Evolutionary conservation across 352 stramenopile genomes (phyloP), one percentile per base, ranked within the genome.

Genomic region (Thalassiosira livingstoniorum): DNA sequence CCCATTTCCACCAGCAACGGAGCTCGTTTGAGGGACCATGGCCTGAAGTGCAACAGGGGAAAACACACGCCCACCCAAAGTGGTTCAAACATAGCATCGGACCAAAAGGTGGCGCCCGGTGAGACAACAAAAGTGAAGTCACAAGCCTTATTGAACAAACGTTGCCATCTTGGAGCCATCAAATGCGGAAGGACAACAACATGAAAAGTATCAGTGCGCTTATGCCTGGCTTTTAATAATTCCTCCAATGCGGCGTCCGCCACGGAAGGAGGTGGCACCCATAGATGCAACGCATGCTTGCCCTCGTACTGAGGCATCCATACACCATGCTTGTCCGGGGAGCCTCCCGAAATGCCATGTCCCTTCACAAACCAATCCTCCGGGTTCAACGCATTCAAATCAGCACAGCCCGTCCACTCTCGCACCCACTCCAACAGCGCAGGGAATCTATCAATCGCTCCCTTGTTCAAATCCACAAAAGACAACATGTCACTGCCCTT

Each of bases 171-270:
- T 23, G 73, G 62, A 42, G 51, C 11, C 1, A 39, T 21, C 4
- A 72, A 27, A 23, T 72, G 13, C 43, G 86, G 82, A 18, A 80
- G 37, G 15, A 82, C 43, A 34, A 91, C 3, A 29, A 89, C 31
- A 64, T 91, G 86, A 21, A 18, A 66, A 11, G 75, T 66, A 32
- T 72, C 69, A 0, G 64, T 71, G 0, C 75, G 29, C 54, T 83
- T 86, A 64, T 89, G 80, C 1, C 51, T n/a, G 13, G 74, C 66
- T n/a, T 85, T 75, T 1, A 83, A 23, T 18, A 88, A 39, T 51
- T 85, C 55, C 42, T 90, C 87, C 23, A 89, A 29, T 10, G 75
- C 75, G 2, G 61, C 68, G 18, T 83, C 73, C 1, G 80, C 72
- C 0, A 69, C 32, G 7, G 72, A 67, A 0, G 87, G 87, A 21